Conservation (phyloP, 768 basidiomycete species). For the Brasilioporus rufonigricans region DNA sequence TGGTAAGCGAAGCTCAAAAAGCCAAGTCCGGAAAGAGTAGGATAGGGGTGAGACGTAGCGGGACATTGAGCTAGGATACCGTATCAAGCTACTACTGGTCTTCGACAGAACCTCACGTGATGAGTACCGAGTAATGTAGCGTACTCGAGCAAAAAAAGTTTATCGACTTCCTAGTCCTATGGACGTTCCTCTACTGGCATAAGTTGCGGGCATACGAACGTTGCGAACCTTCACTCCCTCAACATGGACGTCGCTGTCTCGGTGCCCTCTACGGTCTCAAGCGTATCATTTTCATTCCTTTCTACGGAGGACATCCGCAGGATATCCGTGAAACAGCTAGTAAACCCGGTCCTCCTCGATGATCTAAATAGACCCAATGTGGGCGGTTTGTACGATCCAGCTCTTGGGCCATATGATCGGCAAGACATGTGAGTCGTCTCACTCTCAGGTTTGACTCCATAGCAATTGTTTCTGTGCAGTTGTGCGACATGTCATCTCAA, state of each 20-base stretch:
- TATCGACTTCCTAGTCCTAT: background rate
- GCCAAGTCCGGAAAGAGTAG: conserved; percentile 64
- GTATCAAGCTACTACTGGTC: background rate
- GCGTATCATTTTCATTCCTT: conserved; percentile 92
- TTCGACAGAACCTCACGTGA: conserved; percentile 13
- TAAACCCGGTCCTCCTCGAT: conserved; percentile 90
- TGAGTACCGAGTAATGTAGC: conserved; percentile 14
- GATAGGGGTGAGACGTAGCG: conserved; percentile 46
- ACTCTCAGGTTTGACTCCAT: background rate
- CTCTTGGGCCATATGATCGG: conserved; percentile 84
- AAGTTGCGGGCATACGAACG: background rate
- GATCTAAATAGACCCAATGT: conserved; percentile 89
- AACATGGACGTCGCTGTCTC: conserved; percentile 90
- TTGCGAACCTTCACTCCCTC: background rate
- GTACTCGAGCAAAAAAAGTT: conserved; percentile 14
- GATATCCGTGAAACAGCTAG: conserved; percentile 97
- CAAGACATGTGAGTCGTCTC: conserved; percentile 78
- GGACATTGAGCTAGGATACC: conserved; percentile 37
- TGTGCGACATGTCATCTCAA: conserved; percentile 92
- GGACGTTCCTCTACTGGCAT: background rate
- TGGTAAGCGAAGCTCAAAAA: conserved; percentile 91
- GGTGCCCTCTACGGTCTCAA: conserved; percentile 78
- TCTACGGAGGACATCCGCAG: conserved; percentile 82
- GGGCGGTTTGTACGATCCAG: conserved; percentile 93
- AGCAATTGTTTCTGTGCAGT: conserved; percentile 40